Evolutionary conservation across 2,329 filamentous ascomycete species (phyloP).

Genomic region (Colletotrichum sp.): DNA sequence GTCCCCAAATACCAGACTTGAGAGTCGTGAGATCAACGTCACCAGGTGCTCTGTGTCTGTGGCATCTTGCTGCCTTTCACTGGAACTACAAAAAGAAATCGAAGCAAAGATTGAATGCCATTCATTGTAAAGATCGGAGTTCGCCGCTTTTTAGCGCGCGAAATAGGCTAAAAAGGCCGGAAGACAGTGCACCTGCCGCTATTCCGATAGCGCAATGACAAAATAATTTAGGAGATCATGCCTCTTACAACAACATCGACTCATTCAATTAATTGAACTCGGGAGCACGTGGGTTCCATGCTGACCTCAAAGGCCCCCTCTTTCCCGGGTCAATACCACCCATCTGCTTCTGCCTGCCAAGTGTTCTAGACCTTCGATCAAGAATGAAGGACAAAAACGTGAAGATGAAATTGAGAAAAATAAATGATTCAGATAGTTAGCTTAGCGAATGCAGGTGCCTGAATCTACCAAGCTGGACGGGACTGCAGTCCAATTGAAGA

Average conservation of each 20-base stretch:
- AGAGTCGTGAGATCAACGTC: neutral
- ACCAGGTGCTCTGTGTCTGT: neutral
- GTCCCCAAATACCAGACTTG: neutral
- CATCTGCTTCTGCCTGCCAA: neutral
- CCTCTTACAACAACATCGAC: fast-evolving
- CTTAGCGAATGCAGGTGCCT: neutral
- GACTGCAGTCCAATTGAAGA: fast-evolving
- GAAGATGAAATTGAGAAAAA: neutral
- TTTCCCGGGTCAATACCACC: neutral
- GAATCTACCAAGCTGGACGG: fast-evolving
- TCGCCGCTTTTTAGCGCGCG: neutral
- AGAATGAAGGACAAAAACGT: neutral
- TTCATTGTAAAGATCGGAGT: neutral
- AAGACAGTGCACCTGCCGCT: neutral
- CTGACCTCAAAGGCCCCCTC: neutral
- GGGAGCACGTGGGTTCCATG: neutral
- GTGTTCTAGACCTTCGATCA: neutral
- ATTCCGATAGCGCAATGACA: neutral
- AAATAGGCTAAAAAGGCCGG: neutral
- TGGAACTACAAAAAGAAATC: too few species aligned
- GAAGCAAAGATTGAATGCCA: too few species aligned
- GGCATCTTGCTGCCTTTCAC: neutral
- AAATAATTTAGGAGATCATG: neutral
- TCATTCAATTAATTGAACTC: neutral
- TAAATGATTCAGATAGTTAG: neutral